Evolutionary conservation across 1,284 basidiomycete genomes (phyloP).

Genomic region (Hortiboletus rubellus): DNA sequence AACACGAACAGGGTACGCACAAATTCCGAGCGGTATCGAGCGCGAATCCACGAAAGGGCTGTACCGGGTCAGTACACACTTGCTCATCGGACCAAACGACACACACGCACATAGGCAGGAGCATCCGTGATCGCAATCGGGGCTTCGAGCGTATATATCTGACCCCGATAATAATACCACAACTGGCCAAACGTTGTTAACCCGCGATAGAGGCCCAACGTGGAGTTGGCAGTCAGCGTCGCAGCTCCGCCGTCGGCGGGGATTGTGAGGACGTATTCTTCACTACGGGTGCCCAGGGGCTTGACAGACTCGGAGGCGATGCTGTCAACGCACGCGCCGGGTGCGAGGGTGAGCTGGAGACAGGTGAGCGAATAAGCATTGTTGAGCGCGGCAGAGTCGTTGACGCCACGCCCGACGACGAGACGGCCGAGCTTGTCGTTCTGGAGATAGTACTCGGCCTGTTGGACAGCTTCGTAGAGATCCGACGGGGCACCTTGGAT

Average conservation of each 20-base stretch:
- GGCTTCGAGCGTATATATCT: conserved; percentile 57
- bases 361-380: conserved; percentile 32
- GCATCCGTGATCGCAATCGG: conserved; percentile 62
- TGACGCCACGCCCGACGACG: conserved; percentile 51
- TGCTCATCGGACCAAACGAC: background rate
- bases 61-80: conserved; percentile 7
- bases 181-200: conserved; percentile 83
- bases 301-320: conserved; percentile 59
- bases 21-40: conserved; percentile 78
- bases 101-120: conserved; percentile 61
- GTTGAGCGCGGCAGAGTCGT: conserved; percentile 35
- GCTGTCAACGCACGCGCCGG: conserved; percentile 34
- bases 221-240: conserved; percentile 64
- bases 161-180: conserved; percentile 56
- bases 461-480: conserved; percentile 41
- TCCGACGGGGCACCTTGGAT: conserved; percentile 43
- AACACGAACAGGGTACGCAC: conserved; percentile 30
- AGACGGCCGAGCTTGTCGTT: conserved; percentile 54
- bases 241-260: conserved; percentile 62
- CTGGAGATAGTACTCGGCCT: conserved; percentile 43
- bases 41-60: conserved; percentile 80
- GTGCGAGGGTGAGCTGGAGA: conserved; percentile 45
- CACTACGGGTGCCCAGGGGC: conserved; percentile 55
- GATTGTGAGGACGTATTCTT: conserved; percentile 66
- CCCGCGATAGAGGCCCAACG: conserved; percentile 78